Conservation (phyloP, 768 basidiomycete species). For the Podaxis sp. region DNA sequence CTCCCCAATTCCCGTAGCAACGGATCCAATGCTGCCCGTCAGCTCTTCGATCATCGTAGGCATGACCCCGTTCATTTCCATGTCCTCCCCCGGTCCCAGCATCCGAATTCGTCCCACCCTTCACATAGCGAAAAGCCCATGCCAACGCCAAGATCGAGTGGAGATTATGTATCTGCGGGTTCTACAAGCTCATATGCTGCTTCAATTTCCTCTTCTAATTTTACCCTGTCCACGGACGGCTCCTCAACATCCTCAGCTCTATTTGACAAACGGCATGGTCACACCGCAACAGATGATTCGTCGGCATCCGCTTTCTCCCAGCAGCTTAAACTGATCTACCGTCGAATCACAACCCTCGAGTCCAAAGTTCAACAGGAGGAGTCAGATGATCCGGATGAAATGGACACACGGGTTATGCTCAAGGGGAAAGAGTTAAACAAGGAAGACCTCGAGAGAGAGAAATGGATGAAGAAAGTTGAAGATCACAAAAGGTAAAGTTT, state of each 20-base stretch:
- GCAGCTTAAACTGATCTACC: constrained; percentile 82
- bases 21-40: constrained; percentile 38
- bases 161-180: constrained; percentile 72
- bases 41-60: constrained; percentile 86
- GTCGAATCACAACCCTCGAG: constrained; percentile 80
- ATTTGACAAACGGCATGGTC: constrained; percentile 52
- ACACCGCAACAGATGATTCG: constrained; percentile 49
- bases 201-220: constrained; percentile 63
- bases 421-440: constrained; percentile 43
- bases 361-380: constrained; percentile 67
- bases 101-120: constrained; percentile 16
- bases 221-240: constrained; percentile 75
- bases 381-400: constrained; percentile 53
- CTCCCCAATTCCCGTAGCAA: constrained; percentile 31
- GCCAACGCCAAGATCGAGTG: constrained; percentile 61
- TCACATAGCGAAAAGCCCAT: constrained; percentile 33
- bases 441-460: constrained; percentile 71
- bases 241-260: constrained; percentile 73
- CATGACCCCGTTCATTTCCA: constrained; percentile 89
- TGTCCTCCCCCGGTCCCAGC: constrained; percentile 53
- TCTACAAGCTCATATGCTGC: constrained; percentile 75
- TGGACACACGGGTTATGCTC: constrained; percentile 40
- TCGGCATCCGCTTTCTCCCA: constrained; percentile 67
- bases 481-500: constrained; percentile 77
- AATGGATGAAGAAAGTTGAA: constrained; percentile 67